Evolutionary conservation across 2,329 filamentous ascomycete species (phyloP), one percentile per base, ranked within the genome.

Genomic region (Incumbomyces delicatus): DNA sequence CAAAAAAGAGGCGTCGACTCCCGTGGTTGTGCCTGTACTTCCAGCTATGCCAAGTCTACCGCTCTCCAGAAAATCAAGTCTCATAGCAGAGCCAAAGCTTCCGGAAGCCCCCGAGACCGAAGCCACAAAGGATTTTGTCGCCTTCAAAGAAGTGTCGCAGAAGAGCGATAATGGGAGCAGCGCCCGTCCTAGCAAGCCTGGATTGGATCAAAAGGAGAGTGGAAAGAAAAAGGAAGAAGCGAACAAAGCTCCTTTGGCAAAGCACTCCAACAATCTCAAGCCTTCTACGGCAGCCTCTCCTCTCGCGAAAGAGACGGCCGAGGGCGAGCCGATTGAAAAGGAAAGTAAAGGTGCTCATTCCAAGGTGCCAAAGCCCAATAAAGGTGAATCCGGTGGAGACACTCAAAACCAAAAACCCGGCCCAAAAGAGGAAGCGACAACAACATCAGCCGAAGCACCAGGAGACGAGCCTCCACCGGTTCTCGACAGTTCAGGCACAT

Each of bases 1-100:
- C 22, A 37, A 51, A 32, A 59, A 62, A 11, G 58, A 58, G 14
- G 58, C 57, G 18, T 59, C 61, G n/a, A 63, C 63, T 5, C 50
- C 61, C 1, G 57, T 61, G 3, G 61, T 64, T 30, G 46, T 61
- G 10, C 54, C 60, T 2, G 57, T 58, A 10, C 40, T 46, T 7
- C 47, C 42, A 31, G 33, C 33, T 7, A 45, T 44, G 46, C 47
- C 47, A 22, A 11, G 7, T 31, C 13, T 45, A 11, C 40, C 46
- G 13, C 6, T 4, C 8, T 38, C 29, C 11, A 10, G 31, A 20
- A 32, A 40, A 29, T 32, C 51, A 6, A 57, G 51, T 20, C 50
- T 53, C 17, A 45, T 20, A 3, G 22, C 13, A 12, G 42, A 27
- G 50, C 47, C 27, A 66, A 62, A 57, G 57, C 51, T 2, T 58